phyloP scores from a whole-genome alignment of 805 yeast species.

The Pichia phayaonensis region DNA sequence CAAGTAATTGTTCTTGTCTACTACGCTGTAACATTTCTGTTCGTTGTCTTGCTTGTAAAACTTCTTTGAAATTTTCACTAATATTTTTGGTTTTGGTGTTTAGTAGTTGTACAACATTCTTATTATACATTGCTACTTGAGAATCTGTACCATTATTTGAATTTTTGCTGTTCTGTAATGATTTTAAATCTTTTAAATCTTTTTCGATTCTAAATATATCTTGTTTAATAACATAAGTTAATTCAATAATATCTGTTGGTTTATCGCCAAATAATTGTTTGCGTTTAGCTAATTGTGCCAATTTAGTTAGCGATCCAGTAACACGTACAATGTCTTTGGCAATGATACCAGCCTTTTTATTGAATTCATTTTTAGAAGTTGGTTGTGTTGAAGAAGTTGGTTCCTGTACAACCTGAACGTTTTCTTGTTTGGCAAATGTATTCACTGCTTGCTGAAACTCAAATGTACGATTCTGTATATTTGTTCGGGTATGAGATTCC shows the following conservation, averaged over 20 bases:
- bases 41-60: constrained; percentile 80
- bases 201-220: constrained; percentile 78
- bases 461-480: constrained; percentile 73
- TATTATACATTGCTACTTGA: constrained; percentile 69
- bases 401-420: not conserved
- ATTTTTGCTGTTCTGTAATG: not conserved
- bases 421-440: constrained; percentile 53
- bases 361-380: constrained; percentile 48
- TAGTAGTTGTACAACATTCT: constrained; percentile 77
- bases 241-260: constrained; percentile 87
- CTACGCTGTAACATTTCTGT: constrained; percentile 73
- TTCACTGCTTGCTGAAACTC: constrained; percentile 91
- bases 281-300: constrained; percentile 76
- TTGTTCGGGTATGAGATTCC: constrained; percentile 24
- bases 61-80: constrained; percentile 84
- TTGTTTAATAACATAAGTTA: constrained; percentile 82
- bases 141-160: constrained; percentile 29
- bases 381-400: not conserved
- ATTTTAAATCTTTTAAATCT: constrained; percentile 53
- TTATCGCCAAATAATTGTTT: constrained; percentile 90
- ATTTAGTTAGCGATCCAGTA: constrained; percentile 68
- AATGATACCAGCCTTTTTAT: constrained; percentile 63
- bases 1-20: constrained; percentile 77
- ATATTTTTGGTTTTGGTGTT: constrained; percentile 89
- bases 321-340: constrained; percentile 87